Evolutionary conservation across 2,329 filamentous ascomycete genomes (phyloP), one percentile per base, ranked within the genome.

Genomic region (Fusarium sp.): DNA sequence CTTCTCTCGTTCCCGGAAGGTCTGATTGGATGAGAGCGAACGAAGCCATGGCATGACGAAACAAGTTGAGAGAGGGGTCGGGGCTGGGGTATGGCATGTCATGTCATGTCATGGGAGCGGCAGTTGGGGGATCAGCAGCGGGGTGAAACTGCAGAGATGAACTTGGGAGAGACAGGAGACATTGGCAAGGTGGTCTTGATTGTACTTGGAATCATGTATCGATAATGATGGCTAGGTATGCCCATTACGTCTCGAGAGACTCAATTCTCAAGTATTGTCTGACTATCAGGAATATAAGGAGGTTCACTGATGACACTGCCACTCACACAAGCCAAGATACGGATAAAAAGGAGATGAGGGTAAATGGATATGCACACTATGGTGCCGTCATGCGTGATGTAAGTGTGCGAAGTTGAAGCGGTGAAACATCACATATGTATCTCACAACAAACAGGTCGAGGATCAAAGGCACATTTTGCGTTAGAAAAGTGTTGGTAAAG

Each of bases 51-150:
- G 66, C 66, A 55, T 70, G 55, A 63, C 23, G 44, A 41, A 48
- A 31, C 27, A 45, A 46, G 37, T 35, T 23, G 41, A 38, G 38
- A 39, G 45, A 48, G 52, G 51, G 29, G 46, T 39, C 44, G 66
- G 48, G 46, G 52, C 25, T 69, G 46, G 46, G 58, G 63, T 49
- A 62, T 49, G 60, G 52, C 19, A 66, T 48, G 54, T 45, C 52
- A 69, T 48, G 54, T 45, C 52, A 69, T 56, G 42, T 42, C 52
- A 69, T 56, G 42, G 39, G 38, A 64, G 37, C 45, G 59, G 61
- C 49, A 62, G 52, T 58, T 69, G 46, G 64, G 37, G 48, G 65
- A 69, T 70, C 66, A 39, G 58, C 66, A 39, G 63, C 35, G 44
- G 51, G 63, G 63, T 44, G 27, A n/a, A 33, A 25, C 25, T 27